Percentiles rank a stretch among this genome's conserved stretches.
Evolutionary conservation across 106 monocot species (phyloP).

Genomic region (Dendrobium nobile): DNA sequence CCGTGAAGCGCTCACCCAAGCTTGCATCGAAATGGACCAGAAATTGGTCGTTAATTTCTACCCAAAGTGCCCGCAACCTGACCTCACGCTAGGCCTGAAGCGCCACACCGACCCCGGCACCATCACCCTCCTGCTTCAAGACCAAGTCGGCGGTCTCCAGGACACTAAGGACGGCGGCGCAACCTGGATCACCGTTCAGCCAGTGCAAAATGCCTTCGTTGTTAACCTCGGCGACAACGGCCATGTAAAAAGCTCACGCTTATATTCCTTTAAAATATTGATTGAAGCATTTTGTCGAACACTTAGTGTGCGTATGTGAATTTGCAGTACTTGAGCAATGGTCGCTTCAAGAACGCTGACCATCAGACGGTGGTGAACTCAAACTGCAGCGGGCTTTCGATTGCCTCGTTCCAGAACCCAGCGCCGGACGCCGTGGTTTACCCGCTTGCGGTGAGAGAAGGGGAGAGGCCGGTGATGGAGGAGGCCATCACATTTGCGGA

Average conservation of each 20-base stretch:
- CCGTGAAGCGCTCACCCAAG: constrained; percentile 49
- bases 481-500: constrained; percentile 74
- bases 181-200: constrained; percentile 91
- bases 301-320: background rate
- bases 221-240: constrained; percentile 95
- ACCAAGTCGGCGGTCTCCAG: constrained; percentile 86
- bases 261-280: too few relatives aligned
- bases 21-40: constrained; percentile 91
- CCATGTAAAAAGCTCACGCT: constrained; percentile 36
- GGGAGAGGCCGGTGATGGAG: constrained; percentile 71
- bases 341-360: constrained; percentile 91
- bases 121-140: constrained; percentile 86
- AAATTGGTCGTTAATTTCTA: constrained; percentile 87
- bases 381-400: constrained; percentile 61
- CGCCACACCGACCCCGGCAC: constrained; percentile 90
- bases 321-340: constrained; percentile 78
- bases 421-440: constrained; percentile 73
- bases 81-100: constrained; percentile 89
- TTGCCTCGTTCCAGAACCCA: constrained; percentile 91
- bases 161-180: constrained; percentile 69
- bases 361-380: constrained; percentile 98
- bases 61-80: constrained; percentile 92
- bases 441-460: constrained; percentile 70
- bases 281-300: background rate
- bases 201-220: constrained; percentile 64